phyloP scores from a whole-genome alignment of 106 monocot genomes.

The Phalaenopsis equestris region DNA sequence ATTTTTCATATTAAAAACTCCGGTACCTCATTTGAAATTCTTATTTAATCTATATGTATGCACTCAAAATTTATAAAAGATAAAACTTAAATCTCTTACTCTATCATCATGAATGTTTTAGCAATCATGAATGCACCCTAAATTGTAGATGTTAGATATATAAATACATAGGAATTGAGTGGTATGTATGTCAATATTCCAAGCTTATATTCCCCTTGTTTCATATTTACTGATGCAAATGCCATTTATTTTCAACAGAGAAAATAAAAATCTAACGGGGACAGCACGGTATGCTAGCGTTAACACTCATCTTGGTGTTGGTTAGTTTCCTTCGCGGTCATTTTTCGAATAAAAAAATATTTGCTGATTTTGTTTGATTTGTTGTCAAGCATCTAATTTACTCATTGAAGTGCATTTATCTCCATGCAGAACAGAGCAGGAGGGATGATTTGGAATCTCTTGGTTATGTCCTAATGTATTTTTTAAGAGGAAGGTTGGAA shows the following conservation, averaged over 20 bases:
- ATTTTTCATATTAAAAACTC: too few relatives aligned
- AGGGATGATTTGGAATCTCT: constrained; percentile 13
- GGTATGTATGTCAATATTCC: too few relatives aligned
- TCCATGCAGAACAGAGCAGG: constrained; percentile 9
- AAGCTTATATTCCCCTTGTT: not conserved
- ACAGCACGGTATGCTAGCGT: constrained; percentile 28
- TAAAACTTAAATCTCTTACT: too few relatives aligned
- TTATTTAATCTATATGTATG: too few relatives aligned
- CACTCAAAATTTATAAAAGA: too few relatives aligned
- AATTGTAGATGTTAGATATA: too few relatives aligned
- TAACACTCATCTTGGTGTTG: constrained; percentile 30
- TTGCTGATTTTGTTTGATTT: not conserved
- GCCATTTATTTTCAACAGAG: constrained; percentile 12
- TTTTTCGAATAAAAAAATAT: not conserved
- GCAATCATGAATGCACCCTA: too few relatives aligned
- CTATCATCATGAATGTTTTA: too few relatives aligned
- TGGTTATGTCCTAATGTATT: constrained; percentile 10
- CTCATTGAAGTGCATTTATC: not conserved
- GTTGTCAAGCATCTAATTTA: not conserved
- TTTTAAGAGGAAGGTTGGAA: constrained; percentile 13
- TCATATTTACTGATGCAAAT: not conserved
- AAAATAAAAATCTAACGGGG: constrained; percentile 28
- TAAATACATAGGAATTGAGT: too few relatives aligned
- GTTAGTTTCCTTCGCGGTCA: constrained; percentile 6
- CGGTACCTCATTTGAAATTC: too few relatives aligned